Base-by-base conservation (phyloP, 805 yeast genomes). In the Maudiozyma barnettii region DNA sequence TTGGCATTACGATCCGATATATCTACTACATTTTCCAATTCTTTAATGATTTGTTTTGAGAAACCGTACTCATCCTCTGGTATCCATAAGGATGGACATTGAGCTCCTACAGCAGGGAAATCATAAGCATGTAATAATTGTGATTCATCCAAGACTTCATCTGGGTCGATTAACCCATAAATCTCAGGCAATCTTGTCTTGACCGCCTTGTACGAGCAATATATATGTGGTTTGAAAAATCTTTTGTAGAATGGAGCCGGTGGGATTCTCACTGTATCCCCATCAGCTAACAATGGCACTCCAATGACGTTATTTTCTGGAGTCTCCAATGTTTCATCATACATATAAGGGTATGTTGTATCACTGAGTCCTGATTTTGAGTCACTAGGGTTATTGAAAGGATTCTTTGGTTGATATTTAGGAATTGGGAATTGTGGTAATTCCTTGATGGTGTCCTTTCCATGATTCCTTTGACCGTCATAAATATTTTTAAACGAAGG, bases 61-160 rank as follows among this genome's bases (percentile, higher is more conserved):
- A 87, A 75, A 1, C 98, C 98, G 76, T 79, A 78, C 9, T 86
- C 82, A 63, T 91, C 99, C 49, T 71, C 70, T n/a, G 97, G 95
- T 58, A 91, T 78, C 99, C 99, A 91, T 19, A 91, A 68, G n/a
- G 73, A 71, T 1, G 95, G 95, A 55, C 85, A 76, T 41, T 71
- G 63, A 0, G 82, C 82, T 23, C 78, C 69, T 16, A 82, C 80
- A 6, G 82, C 85, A 2, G 97, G 97, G 59, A 75, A 76, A 58
- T 79, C 78, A 65, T 82, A 91, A 0, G 95, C 93, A 51, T 76
- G 79, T 44, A 75, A 71, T 20, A 52, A 46, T 19, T 61, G 69
- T 14, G 65, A 72, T 4, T 66, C 71, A 2, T 69, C 65, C 23
- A 55, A 57, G 4, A 50, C 49, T 22, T 68, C 72, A n/a, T 73